phyloP scores from a whole-genome alignment of 2,329 filamentous ascomycete genomes.

The Cladosporium sp. region DNA sequence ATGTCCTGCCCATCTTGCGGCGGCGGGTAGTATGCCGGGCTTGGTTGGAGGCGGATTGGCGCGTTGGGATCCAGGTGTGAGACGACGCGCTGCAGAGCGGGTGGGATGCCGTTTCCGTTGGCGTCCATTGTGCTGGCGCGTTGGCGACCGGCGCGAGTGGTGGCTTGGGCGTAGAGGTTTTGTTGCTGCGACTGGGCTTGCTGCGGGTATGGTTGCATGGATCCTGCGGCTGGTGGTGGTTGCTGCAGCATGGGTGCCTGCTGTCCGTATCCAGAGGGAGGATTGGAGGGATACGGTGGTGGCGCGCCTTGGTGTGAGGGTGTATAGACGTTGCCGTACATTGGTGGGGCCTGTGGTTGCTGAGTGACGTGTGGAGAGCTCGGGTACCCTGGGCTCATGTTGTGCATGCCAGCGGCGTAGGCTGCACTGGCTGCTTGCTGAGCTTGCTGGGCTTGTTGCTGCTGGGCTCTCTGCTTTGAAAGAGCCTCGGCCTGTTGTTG shows the following conservation, averaged over 20 bases:
- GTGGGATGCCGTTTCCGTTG: slow-evolving; percentile 79
- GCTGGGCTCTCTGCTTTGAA: slow-evolving; percentile 80
- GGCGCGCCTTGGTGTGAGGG: slow-evolving; percentile 64
- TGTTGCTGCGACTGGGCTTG: slow-evolving; percentile 57
- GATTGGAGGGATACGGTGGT: slow-evolving; percentile 75
- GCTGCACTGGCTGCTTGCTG: slow-evolving; percentile 39
- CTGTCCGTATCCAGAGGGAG: slow-evolving; percentile 60
- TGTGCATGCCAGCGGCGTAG: slow-evolving; percentile 27
- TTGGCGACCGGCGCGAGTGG: slow-evolving; percentile 73
- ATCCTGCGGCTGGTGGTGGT: slow-evolving; percentile 40
- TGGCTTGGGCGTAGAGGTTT: slow-evolving; percentile 69
- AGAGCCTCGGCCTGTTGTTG: slow-evolving; percentile 92
- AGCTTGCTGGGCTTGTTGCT: slow-evolving; percentile 42
- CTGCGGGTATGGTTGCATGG: slow-evolving; percentile 31
- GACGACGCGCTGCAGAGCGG: slow-evolving; percentile 88
- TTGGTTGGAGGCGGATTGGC: slow-evolving; percentile 90
- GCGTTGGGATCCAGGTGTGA: slow-evolving; percentile 93
- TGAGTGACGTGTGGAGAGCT: slow-evolving; percentile 28
- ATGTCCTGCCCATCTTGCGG: slow-evolving; percentile 74
- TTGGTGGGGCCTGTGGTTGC: slow-evolving; percentile 43
- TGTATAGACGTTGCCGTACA: slow-evolving; percentile 72
- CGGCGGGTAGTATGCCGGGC: slow-evolving; percentile 94
- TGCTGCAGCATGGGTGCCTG: slow-evolving; percentile 65
- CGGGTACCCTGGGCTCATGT: slow-evolving; percentile 38
- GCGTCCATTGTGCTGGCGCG: slow-evolving; percentile 96